Evolutionary conservation across 805 yeast species (phyloP), one percentile per base, ranked within the genome.

Genomic region (Clavispora asparagi): DNA sequence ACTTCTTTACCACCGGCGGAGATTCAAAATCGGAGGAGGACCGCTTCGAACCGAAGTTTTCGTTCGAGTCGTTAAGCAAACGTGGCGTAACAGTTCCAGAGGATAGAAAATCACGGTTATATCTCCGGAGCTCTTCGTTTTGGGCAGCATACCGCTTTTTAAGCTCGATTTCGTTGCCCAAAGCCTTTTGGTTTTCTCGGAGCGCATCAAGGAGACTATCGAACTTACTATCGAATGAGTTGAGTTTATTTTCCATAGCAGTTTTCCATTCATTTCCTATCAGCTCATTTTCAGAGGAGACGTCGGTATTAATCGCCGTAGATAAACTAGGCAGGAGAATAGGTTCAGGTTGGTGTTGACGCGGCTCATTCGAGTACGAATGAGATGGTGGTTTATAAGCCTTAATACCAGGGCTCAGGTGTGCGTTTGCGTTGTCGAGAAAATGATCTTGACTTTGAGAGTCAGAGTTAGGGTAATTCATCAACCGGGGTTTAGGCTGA

Each of bases 201-300:
- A 71, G 48, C 1, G 67, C 57, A 23, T 64, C 71, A 7, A 72
- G 68, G 40, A 72, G 58, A 40, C 64, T 71, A 47, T 60, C 63
- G 33, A 72, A 54, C 48, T 69, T 71, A 27, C 58, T 57, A 42
- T 71, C 76, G 47, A 72, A 70, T 1, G 62, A 56, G 43, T 56
- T 57, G 39, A 72, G 64, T 32, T 65, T 63, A 42, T 48, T 52
- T 44, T 71, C 76, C 48, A 71, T 63, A 42, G 59, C 61, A 10
- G 53, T 26, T 41, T 63, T 63, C 76, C 76, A 71, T 19, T 55
- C 57, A 1, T 43, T 16, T 19, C 23, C 23, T 19, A 5, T 5
- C 23, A 19, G 23, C 23, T 19, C 23, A 19, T 19, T 19, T 19
- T 19, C 23, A 19, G 23, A 19, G 5, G 23, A 19, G 23, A 19